Percentiles rank a stretch among this genome's conserved stretches.
These are phyloP conservation scores for Penicillium egyptiacum DNA, from an alignment of 495 filamentous ascomycete species.

Conservation along the genomic window DNA sequence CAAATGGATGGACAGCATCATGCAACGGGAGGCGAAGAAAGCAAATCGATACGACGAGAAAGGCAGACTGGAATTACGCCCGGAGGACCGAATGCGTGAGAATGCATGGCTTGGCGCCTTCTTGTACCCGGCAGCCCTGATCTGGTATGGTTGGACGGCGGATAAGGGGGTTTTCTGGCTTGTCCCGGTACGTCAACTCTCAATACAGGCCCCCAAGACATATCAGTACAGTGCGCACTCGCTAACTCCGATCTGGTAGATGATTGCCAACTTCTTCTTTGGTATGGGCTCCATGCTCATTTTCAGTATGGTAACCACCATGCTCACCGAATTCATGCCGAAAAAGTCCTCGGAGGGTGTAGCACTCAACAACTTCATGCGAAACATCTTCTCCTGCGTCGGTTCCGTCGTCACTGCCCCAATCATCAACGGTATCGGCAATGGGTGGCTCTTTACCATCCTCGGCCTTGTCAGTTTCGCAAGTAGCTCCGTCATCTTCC, in stretches of 20 bases:
- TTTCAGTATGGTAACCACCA: constrained; percentile 74
- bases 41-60: constrained; percentile 69
- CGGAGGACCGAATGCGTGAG: constrained; percentile 87
- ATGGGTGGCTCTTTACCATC: constrained; percentile 87
- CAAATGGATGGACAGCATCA: constrained; percentile 85
- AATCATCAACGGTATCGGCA: constrained; percentile 76
- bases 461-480: constrained; percentile 63
- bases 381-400: constrained; percentile 83
- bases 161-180: constrained; percentile 59
- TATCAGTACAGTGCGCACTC: not conserved
- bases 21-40: constrained; percentile 74
- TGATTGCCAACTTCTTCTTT: constrained; percentile 86
- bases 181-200: constrained; percentile 55
- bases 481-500: constrained; percentile 57
- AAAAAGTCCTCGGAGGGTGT: constrained; percentile 70
- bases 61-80: constrained; percentile 67
- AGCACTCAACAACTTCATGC: constrained; percentile 72
- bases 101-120: constrained; percentile 83
- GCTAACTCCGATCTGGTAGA: constrained; percentile 30
- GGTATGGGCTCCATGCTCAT: constrained; percentile 88
- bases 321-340: constrained; percentile 92
- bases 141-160: constrained; percentile 69
- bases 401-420: constrained; percentile 74
- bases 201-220: constrained; percentile 26
- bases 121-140: constrained; percentile 66